Base-by-base conservation (phyloP, 257 asterid genomes). In the Penstemon davidsonii region DNA sequence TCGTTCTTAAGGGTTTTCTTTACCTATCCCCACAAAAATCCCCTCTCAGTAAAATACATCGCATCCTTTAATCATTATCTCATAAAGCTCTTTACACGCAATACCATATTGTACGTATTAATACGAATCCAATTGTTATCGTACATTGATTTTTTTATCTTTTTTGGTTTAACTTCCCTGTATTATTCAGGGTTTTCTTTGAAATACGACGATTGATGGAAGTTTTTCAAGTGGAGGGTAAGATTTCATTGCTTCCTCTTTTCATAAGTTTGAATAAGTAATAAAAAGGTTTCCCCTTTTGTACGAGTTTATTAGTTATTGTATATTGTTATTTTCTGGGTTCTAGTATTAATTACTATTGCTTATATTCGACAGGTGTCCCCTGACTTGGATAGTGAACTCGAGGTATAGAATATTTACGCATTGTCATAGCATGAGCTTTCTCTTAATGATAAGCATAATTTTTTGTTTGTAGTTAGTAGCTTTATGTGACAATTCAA, bases 181-280 rank as follows among this genome's bases (percentile, higher is more conserved):
- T 46, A 19, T 47, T 64, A 38, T 46, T 33, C 57, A 33, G 57
- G 57, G 46, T 63, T 63, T 63, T 44, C 41, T 25, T 49, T 63
- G 56, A 60, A 59, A 6, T 7, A 60, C 41, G 11, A 36, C 7
- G 13, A 5, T 46, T 7, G 25, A 64, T 64, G 69, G 69, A 64
- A 64, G 69, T 37, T 6, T 11, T 64, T 47, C 46, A 36, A 49
- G 45, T 36, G n/a, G 69, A 47, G 47, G 58, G 69, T 64, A 13
- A 37, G 69, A 49, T 49, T 50, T 64, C 40, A 41, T 36, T 45
- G 54, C 37, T 60, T 60, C 10, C 0, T 49, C 38, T 7, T 49
- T 10, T 49, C 11, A 49, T 64, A 18, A 60, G 18, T 60, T 57
- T 42, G 40, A 42, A n/a, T 47, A 54, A 54, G 8, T 6, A 15